These are phyloP conservation scores for Hypoxylon sp. DNA, from an alignment of 2,329 filamentous ascomycete genomes.

Conservation along the genomic window DNA sequence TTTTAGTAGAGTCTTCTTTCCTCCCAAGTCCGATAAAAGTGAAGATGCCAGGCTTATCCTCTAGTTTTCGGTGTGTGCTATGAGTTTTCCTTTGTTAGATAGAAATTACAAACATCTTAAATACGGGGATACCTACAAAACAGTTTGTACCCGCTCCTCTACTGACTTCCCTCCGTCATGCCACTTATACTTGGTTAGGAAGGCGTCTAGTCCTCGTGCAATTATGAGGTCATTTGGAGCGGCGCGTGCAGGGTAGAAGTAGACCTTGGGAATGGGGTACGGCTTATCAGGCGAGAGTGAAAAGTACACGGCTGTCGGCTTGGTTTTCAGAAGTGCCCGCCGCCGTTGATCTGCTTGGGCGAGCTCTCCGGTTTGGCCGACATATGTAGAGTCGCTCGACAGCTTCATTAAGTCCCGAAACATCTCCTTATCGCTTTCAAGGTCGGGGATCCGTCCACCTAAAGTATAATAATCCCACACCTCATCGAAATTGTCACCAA, in stretches of 20 bases:
- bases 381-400: neutral
- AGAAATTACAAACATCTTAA: neutral
- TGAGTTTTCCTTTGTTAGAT: neutral
- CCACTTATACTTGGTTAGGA: constrained; percentile 12
- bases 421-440: constrained; percentile 15
- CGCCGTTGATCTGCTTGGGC: neutral
- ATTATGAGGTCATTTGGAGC: constrained; percentile 9
- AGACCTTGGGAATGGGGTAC: constrained; percentile 19
- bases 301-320: constrained; percentile 10
- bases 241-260: constrained; percentile 11
- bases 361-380: neutral
- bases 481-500: constrained; percentile 7
- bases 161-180: constrained; percentile 9
- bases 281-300: constrained; percentile 16
- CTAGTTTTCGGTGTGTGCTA: constrained; percentile 12
- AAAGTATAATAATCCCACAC: constrained; percentile 15
- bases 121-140: constrained; percentile 1
- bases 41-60: constrained; percentile 11
- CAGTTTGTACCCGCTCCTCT: constrained; percentile 1
- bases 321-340: constrained; percentile 1
- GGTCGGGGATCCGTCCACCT: constrained; percentile 7
- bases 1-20: constrained; percentile 12
- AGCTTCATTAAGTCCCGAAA: constrained; percentile 6
- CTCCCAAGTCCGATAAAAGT: constrained; percentile 14
- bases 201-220: constrained; percentile 8